phyloP scores from a whole-genome alignment of 2,329 filamentous ascomycete species.

The Claviceps sp. region DNA sequence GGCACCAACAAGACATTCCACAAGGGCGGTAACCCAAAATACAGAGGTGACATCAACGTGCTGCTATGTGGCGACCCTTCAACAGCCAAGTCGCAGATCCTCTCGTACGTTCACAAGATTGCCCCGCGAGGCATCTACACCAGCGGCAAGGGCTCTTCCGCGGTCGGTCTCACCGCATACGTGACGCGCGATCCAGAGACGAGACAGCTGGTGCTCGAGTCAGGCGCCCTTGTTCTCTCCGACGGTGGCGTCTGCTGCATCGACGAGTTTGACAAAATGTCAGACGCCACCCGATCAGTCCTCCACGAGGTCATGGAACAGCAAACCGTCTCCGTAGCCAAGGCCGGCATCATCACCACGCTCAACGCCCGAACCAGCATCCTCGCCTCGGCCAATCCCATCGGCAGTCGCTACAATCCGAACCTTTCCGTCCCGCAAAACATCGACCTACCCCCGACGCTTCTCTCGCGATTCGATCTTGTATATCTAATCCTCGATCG shows the following conservation, averaged over 20 bases:
- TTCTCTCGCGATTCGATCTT: slow-evolving; percentile 90
- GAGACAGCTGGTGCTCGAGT: slow-evolving; percentile 67
- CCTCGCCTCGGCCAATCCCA: slow-evolving; percentile 91
- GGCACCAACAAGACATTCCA: slow-evolving; percentile 97
- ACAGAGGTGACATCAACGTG: slow-evolving; percentile 95
- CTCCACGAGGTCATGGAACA: slow-evolving; percentile 86
- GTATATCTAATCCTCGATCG: slow-evolving; percentile 94
- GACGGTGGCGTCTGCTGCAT: slow-evolving; percentile 78
- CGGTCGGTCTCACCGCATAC: slow-evolving; percentile 69
- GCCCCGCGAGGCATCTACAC: slow-evolving; percentile 79
- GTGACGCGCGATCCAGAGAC: slow-evolving; percentile 72
- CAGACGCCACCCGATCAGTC: slow-evolving; percentile 62
- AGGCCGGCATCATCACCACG: slow-evolving; percentile 92
- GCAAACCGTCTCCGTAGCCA: slow-evolving; percentile 73
- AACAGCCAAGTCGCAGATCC: slow-evolving; percentile 87
- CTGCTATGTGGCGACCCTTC: slow-evolving; percentile 94
- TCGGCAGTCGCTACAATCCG: slow-evolving; percentile 94
- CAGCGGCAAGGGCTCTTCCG: slow-evolving; percentile 68
- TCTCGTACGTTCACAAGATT: slow-evolving; percentile 95
- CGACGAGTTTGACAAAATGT: slow-evolving; percentile 81
- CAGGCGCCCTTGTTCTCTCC: slow-evolving; percentile 64
- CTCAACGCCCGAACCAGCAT: slow-evolving; percentile 93
- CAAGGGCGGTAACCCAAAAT: slow-evolving; percentile 89
- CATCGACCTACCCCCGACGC: slow-evolving; percentile 89
- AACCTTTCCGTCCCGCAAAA: slow-evolving; percentile 94